phyloP scores from a whole-genome alignment of 2,329 filamentous ascomycete species.

The Fusarium phyllophilum region DNA sequence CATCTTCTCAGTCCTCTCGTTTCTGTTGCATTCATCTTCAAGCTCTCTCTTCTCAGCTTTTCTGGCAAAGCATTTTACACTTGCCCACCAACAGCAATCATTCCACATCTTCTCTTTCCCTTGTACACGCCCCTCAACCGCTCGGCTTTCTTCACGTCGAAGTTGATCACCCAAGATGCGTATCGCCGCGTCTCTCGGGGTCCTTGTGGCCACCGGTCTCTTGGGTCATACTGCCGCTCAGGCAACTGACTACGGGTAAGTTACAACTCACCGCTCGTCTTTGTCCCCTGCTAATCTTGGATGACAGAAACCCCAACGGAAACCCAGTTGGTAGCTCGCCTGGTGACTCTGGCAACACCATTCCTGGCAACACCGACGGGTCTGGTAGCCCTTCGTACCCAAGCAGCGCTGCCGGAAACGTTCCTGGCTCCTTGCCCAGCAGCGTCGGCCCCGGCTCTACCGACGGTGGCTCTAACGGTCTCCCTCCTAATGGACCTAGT shows the following conservation, averaged over 20 bases:
- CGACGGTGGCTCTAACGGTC: slow-evolving; percentile 15
- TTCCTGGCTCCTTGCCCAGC: slow-evolving; percentile 29
- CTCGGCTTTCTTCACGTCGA: background rate
- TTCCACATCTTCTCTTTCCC: background rate
- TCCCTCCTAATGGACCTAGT: slow-evolving; percentile 19
- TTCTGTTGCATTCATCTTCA: slow-evolving; percentile 27
- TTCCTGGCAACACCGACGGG: slow-evolving; percentile 26
- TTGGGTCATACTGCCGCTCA: slow-evolving; percentile 47
- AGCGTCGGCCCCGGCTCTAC: slow-evolving; percentile 12
- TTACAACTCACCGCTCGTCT: background rate
- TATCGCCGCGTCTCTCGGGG: slow-evolving; percentile 48
- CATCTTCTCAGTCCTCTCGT: slow-evolving; percentile 28
- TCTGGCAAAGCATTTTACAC: slow-evolving; percentile 20
- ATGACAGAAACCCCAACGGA: slow-evolving; percentile 21
- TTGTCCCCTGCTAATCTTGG: slow-evolving; percentile 10
- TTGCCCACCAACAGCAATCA: background rate
- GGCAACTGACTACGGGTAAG: slow-evolving; percentile 49
- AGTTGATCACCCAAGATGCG: slow-evolving; percentile 51
- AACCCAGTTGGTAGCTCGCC: slow-evolving; percentile 14
- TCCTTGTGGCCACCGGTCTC: slow-evolving; percentile 50
- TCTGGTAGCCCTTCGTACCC: slow-evolving; percentile 26
- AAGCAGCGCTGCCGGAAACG: slow-evolving; percentile 19
- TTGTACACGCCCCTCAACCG: background rate
- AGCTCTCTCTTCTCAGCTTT: slow-evolving; percentile 7
- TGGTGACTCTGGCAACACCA: slow-evolving; percentile 18